These are phyloP conservation scores for Chamaenerion angustifolium DNA, from an alignment of 345 rosid genomes.

Conservation along the genomic window DNA sequence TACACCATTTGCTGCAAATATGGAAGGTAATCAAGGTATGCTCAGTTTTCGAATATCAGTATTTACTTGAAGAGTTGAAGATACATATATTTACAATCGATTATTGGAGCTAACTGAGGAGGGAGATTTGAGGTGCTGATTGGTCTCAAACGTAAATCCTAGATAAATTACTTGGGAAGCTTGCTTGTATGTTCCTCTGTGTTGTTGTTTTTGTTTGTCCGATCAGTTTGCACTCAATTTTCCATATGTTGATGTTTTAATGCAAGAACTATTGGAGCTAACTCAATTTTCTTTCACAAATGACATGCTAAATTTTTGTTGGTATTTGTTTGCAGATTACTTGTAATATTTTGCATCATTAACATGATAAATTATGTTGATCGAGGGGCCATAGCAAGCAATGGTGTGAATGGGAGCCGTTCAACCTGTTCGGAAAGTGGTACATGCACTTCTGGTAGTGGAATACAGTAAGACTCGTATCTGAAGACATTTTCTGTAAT, in stretches of 20 bases:
- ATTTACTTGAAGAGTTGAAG: too few species aligned
- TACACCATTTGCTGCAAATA: too few species aligned
- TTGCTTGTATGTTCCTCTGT: background rate
- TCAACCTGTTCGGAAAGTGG: constrained; percentile 48
- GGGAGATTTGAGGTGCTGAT: too few species aligned
- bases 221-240: background rate
- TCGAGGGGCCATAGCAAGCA: constrained; percentile 94
- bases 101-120: too few species aligned
- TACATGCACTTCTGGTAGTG: constrained; percentile 63
- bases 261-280: too few species aligned
- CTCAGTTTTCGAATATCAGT: too few species aligned
- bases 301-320: background rate
- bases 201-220: background rate
- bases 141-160: too few species aligned
- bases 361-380: constrained; percentile 76
- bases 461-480: constrained; percentile 73
- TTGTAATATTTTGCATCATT: constrained; percentile 63
- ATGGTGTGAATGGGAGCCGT: constrained; percentile 83
- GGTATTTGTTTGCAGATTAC: constrained; percentile 46
- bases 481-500: background rate
- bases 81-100: too few species aligned
- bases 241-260: background rate
- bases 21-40: too few species aligned
- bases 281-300: background rate
- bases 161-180: too few species aligned